These are phyloP conservation scores for Cicer bijugum DNA, from an alignment of 306 rosid genomes.

Conservation along the genomic window DNA sequence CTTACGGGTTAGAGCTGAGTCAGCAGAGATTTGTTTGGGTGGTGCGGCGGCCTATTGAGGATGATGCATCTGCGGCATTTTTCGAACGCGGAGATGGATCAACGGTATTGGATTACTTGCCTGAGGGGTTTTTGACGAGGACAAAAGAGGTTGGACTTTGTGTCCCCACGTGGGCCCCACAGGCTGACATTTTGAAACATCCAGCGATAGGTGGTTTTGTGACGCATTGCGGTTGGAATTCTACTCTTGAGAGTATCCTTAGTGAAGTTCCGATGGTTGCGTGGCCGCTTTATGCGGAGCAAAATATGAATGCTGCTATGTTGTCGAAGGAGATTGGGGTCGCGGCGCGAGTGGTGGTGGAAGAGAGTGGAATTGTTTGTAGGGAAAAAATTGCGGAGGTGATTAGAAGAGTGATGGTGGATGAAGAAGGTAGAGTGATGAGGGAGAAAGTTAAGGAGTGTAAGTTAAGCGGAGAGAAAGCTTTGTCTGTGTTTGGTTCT, in stretches of 20 bases:
- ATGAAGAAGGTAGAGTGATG: conserved; percentile 37
- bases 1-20: conserved; percentile 76
- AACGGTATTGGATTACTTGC: conserved; percentile 37
- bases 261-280: conserved; percentile 62
- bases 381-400: conserved; percentile 49
- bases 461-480: conserved; percentile 43
- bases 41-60: conserved; percentile 53
- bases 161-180: conserved; percentile 63
- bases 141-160: conserved; percentile 44
- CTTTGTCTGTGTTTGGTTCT: conserved; percentile 43
- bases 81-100: conserved; percentile 27
- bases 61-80: conserved; percentile 19
- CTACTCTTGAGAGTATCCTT: conserved; percentile 56
- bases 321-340: conserved; percentile 57
- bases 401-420: conserved; percentile 60
- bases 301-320: conserved; percentile 59
- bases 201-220: conserved; percentile 57
- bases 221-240: conserved; percentile 60
- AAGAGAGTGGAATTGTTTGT: conserved; percentile 42
- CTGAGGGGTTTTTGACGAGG: conserved; percentile 56
- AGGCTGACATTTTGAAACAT: conserved; percentile 56
- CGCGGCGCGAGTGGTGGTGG: conserved; percentile 43
- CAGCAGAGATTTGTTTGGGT: conserved; percentile 76
- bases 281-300: conserved; percentile 79
- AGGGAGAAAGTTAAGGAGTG: conserved; percentile 41